Evolutionary conservation across 805 yeast species (phyloP).

Genomic region (Nadsonia fulvescens): DNA sequence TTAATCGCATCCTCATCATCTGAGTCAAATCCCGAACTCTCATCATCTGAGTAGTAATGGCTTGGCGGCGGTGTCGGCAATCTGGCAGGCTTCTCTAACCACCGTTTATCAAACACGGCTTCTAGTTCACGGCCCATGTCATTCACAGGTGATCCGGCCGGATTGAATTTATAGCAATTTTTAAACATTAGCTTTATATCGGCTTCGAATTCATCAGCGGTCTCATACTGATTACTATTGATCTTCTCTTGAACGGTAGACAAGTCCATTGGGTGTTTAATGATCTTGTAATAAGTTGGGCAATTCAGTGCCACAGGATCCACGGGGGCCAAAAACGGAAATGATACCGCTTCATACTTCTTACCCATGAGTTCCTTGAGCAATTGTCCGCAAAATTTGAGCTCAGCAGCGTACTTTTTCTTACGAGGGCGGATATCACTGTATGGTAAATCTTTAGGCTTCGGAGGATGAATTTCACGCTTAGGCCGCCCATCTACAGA

Average conservation of each 20-base stretch:
- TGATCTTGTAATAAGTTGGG: conserved; percentile 73
- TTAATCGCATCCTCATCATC: conserved; percentile 22
- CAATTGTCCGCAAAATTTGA: conserved; percentile 68
- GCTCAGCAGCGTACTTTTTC: conserved; percentile 78
- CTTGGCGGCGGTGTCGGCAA: conserved; percentile 39
- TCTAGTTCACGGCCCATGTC: conserved; percentile 89
- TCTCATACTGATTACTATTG: conserved; percentile 72
- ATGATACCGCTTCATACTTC: conserved; percentile 68
- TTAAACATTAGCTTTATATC: conserved; percentile 72
- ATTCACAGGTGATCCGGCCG: conserved; percentile 92
- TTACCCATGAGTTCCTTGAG: conserved; percentile 68
- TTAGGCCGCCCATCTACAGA: conserved; percentile 61
- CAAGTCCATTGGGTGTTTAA: conserved; percentile 90
- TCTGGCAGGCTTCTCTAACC: conserved; percentile 72
- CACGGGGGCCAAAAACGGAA: conserved; percentile 85
- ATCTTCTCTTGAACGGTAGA: conserved; percentile 68
- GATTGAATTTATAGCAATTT: conserved; percentile 85
- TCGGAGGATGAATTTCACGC: conserved; percentile 92
- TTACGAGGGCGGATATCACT: conserved; percentile 72
- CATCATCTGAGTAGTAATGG: conserved; percentile 22
- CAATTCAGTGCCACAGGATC: conserved; percentile 88
- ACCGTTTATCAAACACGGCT: conserved; percentile 65
- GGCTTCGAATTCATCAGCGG: conserved; percentile 69
- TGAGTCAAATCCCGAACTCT: conserved; percentile 24
- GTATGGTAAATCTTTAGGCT: conserved; percentile 81